Base-by-base conservation (phyloP, 176 grass and related monocot genomes). In the Avena sativa region DNA sequence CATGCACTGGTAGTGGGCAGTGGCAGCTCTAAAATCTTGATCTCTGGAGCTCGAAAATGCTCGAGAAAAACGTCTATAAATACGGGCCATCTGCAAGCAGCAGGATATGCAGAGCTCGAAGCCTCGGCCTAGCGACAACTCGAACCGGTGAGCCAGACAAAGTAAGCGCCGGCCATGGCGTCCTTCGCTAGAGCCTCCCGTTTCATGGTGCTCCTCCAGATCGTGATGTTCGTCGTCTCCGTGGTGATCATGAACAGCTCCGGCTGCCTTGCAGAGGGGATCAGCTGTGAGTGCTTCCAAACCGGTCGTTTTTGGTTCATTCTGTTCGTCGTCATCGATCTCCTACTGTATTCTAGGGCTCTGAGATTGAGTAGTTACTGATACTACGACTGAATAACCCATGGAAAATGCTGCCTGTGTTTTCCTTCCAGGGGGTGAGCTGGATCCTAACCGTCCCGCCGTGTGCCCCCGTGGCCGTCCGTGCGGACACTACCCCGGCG, bases 131-230 rank as follows among this genome's bases (percentile, higher is more conserved):
- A 11, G 13, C 5, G 13, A 32, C 40, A 52, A 28, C 71, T n/a
- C n/a, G n/a, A n/a, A n/a, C n/a, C n/a, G n/a, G n/a, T n/a, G n/a
- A n/a, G n/a, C n/a, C n/a, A n/a, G n/a, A n/a, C n/a, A n/a, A n/a
- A n/a, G n/a, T n/a, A n/a, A 15, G 2, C 6, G 21, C 21, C 0
- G 0, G 1, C 52, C 16, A 78, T 58, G 74, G 74, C 51, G 50
- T 36, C 52, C 51, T 26, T 26, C 7, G 38, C 58, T 15, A 28
- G 58, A 64, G 40, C 52, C 1, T 10, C 16, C 26, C 75, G 52
- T 36, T n/a, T 38, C 51, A 19, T 78, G 72, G 73, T 9, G 83
- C 28, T 84, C 20, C 84, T 86, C 59, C 74, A 86, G 84, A 68
- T 86, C 30, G 23, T 13, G 7, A 20, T 85, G 17, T 11, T 85